These are phyloP conservation scores for Comarum palustre DNA, from an alignment of 306 rosid species.

Conservation along the genomic window DNA sequence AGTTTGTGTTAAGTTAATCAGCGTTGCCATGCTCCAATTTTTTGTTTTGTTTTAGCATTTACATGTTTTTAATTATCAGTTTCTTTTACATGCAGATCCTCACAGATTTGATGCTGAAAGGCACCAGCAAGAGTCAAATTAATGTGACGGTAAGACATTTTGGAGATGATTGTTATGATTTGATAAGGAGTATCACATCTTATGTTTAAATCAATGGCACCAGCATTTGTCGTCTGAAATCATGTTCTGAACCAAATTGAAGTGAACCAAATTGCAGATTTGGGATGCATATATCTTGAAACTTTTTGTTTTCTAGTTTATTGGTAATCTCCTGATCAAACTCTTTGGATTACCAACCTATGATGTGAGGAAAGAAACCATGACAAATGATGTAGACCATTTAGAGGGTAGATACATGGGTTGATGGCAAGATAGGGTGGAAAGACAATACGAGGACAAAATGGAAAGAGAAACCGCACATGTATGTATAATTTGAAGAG, in stretches of 20 bases:
- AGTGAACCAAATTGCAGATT: background rate
- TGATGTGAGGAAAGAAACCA: background rate
- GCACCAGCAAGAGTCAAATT: constrained; percentile 4
- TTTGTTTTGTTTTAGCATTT: background rate
- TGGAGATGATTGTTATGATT: constrained; percentile 10
- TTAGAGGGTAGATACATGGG: too few relatives aligned
- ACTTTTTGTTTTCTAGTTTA: background rate
- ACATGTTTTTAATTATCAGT: constrained; percentile 13
- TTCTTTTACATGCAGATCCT: constrained; percentile 40
- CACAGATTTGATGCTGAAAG: constrained; percentile 30
- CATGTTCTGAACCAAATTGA: background rate
- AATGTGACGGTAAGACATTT: constrained; percentile 27
- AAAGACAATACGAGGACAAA: too few relatives aligned
- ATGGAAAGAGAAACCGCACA: too few relatives aligned
- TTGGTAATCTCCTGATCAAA: background rate
- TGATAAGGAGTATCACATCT: background rate
- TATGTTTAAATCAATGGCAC: background rate
- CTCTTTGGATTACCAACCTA: background rate
- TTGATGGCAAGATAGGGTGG: too few relatives aligned
- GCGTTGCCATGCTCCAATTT: background rate
- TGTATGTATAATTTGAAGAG: too few relatives aligned
- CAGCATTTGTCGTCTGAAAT: background rate
- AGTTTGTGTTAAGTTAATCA: background rate
- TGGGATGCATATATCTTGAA: background rate
- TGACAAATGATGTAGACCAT: background rate